These are phyloP conservation scores for Cryphonectria parasitica DNA, from an alignment of 2,329 filamentous ascomycete genomes.

Conservation along the genomic window DNA sequence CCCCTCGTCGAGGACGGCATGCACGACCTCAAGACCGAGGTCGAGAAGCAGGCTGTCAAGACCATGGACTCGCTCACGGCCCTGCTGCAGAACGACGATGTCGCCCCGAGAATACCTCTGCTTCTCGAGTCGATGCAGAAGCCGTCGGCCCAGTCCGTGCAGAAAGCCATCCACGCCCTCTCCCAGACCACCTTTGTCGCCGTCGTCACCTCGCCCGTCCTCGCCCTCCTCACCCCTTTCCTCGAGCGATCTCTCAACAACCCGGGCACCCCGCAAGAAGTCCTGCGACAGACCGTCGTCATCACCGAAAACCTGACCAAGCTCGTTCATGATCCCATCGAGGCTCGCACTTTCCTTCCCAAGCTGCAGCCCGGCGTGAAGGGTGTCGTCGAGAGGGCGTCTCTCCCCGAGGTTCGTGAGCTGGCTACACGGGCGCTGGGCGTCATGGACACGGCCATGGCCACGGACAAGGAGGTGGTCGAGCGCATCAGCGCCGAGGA, in stretches of 20 bases:
- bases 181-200: constrained; percentile 99
- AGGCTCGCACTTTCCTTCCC: constrained; percentile 92
- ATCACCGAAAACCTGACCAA: constrained; percentile 98
- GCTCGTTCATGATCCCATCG: constrained; percentile 91
- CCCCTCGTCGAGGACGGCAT: constrained; percentile 90
- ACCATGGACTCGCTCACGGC: constrained; percentile 91
- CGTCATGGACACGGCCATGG: constrained; percentile 95
- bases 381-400: constrained; percentile 82
- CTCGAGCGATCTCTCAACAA: constrained; percentile 93
- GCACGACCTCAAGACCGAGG: constrained; percentile 88
- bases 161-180: constrained; percentile 95
- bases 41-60: constrained; percentile 85
- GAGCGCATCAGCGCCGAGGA: constrained; percentile 73
- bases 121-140: constrained; percentile 95
- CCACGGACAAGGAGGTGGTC: constrained; percentile 65
- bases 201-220: constrained; percentile 90
- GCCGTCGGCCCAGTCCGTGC: constrained; percentile 82
- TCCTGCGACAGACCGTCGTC: constrained; percentile 91
- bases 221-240: constrained; percentile 91
- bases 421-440: constrained; percentile 79
- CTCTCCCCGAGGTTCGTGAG: constrained; percentile 91
- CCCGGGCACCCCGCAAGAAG: constrained; percentile 88
- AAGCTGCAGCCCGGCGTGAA: constrained; percentile 95
- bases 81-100: constrained; percentile 94
- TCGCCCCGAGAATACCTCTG: constrained; percentile 87